Evolutionary conservation across 1,284 basidiomycete genomes (phyloP).

Genomic region (Pterula multifida): DNA sequence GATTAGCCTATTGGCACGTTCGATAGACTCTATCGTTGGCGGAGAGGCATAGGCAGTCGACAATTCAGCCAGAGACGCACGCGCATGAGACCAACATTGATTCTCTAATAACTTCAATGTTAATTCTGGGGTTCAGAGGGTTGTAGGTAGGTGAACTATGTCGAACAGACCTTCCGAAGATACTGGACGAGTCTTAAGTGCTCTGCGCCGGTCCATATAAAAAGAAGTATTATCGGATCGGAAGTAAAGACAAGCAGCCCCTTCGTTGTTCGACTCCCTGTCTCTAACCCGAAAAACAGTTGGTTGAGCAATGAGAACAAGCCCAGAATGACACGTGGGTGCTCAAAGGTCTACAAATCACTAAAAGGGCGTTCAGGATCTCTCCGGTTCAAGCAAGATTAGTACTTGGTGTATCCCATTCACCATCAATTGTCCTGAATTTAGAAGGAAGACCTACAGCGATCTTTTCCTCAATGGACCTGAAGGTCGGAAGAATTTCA

Average conservation of each 20-base stretch:
- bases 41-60: constrained; percentile 40
- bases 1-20: constrained; percentile 59
- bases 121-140: neutral
- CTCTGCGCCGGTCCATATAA: neutral
- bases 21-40: constrained; percentile 43
- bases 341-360: too few species aligned
- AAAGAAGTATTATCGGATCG: neutral
- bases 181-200: neutral
- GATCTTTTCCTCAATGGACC: too few species aligned
- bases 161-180: constrained; percentile 6
- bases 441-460: too few species aligned
- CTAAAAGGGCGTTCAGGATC: too few species aligned
- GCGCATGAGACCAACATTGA: constrained; percentile 58
- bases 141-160: neutral
- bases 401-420: too few species aligned
- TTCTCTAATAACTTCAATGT: constrained; percentile 37
- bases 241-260: neutral
- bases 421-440: too few species aligned
- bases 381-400: too few species aligned
- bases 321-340: neutral
- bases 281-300: neutral
- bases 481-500: too few species aligned
- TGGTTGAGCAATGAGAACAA: neutral
- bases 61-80: constrained; percentile 39
- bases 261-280: neutral